These are phyloP conservation scores for Chondrostereum purpureum DNA, from an alignment of 1,284 basidiomycete genomes.

Conservation along the genomic window DNA sequence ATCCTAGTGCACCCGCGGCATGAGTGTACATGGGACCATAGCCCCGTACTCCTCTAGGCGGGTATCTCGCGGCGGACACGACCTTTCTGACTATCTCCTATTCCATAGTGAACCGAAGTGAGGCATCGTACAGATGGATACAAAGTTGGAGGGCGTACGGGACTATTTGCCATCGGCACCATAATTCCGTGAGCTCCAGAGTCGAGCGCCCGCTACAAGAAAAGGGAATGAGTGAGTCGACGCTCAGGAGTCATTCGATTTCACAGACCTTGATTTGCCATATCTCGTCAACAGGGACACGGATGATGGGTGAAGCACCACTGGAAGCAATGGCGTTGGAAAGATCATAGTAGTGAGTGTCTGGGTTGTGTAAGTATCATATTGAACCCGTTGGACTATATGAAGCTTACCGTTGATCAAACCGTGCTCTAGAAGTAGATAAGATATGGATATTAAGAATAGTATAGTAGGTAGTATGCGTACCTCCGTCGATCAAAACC, in stretches of 20 bases:
- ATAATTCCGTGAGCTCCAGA: slow-evolving; percentile 26
- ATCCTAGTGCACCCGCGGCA: slow-evolving; percentile 21
- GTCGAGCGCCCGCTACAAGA: slow-evolving; percentile 21
- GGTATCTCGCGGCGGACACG: slow-evolving; percentile 22
- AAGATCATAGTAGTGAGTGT: slow-evolving; percentile 20
- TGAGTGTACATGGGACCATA: slow-evolving; percentile 29
- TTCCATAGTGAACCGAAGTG: not conserved
- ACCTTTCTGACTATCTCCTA: slow-evolving; percentile 23
- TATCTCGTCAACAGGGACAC: slow-evolving; percentile 21
- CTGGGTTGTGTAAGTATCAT: slow-evolving; percentile 7
- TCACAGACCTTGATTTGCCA: slow-evolving; percentile 21
- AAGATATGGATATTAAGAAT: not conserved
- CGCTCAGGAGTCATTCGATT: not conserved
- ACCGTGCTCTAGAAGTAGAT: slow-evolving; percentile 16
- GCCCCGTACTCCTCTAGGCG: slow-evolving; percentile 22
- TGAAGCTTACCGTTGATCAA: slow-evolving; percentile 18
- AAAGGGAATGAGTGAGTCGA: not conserved
- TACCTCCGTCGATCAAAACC: slow-evolving; percentile 22
- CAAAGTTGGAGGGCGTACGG: slow-evolving; percentile 10
- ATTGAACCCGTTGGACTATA: not conserved
- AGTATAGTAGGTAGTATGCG: not conserved
- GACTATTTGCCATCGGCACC: slow-evolving; percentile 24
- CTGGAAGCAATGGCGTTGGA: slow-evolving; percentile 17
- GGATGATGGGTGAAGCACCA: slow-evolving; percentile 22
- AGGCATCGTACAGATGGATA: not conserved